These are phyloP conservation scores for Magnaporthales sp. DNA, from an alignment of 2,329 filamentous ascomycete species.

Conservation along the genomic window DNA sequence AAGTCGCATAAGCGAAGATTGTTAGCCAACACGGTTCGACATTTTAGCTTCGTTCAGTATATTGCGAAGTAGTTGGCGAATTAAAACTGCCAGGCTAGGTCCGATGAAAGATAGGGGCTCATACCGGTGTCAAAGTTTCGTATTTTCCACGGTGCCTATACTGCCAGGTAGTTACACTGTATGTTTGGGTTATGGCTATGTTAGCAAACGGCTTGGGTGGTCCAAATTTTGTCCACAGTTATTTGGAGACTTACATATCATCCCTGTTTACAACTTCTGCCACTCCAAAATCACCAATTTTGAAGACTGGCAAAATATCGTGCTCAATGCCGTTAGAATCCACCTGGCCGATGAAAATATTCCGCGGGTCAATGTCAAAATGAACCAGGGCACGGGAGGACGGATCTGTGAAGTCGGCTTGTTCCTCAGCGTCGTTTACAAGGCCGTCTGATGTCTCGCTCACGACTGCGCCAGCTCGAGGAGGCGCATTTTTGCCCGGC, in stretches of 20 bases:
- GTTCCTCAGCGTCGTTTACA: neutral
- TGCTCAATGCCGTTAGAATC: neutral
- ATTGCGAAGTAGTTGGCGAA: too few species aligned
- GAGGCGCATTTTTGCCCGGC: neutral
- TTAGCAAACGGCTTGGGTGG: neutral
- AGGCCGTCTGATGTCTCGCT: neutral
- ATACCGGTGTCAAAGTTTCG: neutral
- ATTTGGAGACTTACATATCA: neutral
- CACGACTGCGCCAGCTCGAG: neutral
- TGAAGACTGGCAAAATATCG: neutral
- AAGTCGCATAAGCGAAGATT: neutral
- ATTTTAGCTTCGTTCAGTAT: too few species aligned
- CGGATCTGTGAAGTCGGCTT: neutral
- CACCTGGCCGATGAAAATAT: neutral
- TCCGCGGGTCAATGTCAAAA: constrained; percentile 1
- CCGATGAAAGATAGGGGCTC: neutral
- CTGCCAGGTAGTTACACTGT: neutral
- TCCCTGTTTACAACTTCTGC: neutral
- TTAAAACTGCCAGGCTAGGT: neutral
- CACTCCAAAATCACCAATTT: neutral
- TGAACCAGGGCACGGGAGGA: neutral
- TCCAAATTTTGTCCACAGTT: neutral
- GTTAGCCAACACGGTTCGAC: neutral
- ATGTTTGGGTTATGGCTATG: neutral
- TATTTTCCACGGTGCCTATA: neutral